Evolutionary conservation across 1,139 yeast genomes (phyloP), one percentile per base, ranked within the genome.

Genomic region (Blastobotrys persicus): DNA sequence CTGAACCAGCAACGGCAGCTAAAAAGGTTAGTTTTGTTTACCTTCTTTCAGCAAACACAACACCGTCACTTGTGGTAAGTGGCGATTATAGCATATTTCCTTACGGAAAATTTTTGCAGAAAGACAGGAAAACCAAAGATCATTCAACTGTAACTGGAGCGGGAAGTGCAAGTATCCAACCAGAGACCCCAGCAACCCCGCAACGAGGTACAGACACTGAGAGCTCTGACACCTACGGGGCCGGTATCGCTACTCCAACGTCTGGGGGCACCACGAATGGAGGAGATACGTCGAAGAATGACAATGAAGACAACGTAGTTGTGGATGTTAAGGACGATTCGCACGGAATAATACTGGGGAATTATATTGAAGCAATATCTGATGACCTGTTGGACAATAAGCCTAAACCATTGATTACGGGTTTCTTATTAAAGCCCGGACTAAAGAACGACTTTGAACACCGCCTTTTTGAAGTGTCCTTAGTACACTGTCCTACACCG

Each of bases 31-130:
- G 80, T 35, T 68, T 86, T 17, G 80, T 86, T 1, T 71, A 86
- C 60, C 79, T 88, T 35, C 88, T 88, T 14, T 81, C 92, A 11
- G 88, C 86, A 0, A 84, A 82, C 55, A 74, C 78, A 40, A 73
- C 78, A 33, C 81, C 94, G 0, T 81, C 83, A 43, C 57, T 81
- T 35, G 66, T 84, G 4, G 71, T 86, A 31, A 64, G 65, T 32
- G 68, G 64, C 11, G 58, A 53, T n/a, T 48, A 48, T 19, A 47
- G 51, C 65, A 45, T 59, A 26, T 70, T 55, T 59, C 68, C 53
- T 60, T 70, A 49, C 42, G 61, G 49, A 4, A 48, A 48, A 31
- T 46, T 32, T 16, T 46, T 42, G 19, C 18, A 34, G 12, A 52
- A 16, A 50, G 50, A 39, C 23, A 45, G 31, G 35, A 39, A 44